Conservation (phyloP, 306 rosid genomes). For the Neltuma alba region DNA sequence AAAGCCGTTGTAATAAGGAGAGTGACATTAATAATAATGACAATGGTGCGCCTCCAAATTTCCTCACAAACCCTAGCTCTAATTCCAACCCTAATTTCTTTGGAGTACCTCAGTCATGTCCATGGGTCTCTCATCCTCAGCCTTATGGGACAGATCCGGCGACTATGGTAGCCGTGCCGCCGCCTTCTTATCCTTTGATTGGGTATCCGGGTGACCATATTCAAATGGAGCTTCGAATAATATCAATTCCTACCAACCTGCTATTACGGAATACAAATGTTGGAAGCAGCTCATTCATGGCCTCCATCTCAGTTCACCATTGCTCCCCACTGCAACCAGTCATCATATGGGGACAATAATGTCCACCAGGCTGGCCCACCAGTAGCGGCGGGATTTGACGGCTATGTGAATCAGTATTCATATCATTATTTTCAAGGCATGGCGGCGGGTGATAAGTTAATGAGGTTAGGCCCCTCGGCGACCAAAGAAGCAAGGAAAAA, state of each 20-base stretch:
- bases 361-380: conserved; percentile 22
- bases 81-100: conserved; percentile 33
- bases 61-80: conserved; percentile 35
- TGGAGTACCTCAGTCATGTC: conserved; percentile 11
- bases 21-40: background rate
- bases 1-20: conserved; percentile 42
- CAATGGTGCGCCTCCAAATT: conserved; percentile 10
- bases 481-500: conserved; percentile 96
- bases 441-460: conserved; percentile 46
- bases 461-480: conserved; percentile 76
- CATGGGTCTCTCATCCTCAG: conserved; percentile 47
- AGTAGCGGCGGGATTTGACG: conserved; percentile 34
- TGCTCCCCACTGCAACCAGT: conserved; percentile 52
- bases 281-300: conserved; percentile 69
- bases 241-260: conserved; percentile 35
- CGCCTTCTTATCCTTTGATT: conserved; percentile 38
- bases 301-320: conserved; percentile 51
- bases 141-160: conserved; percentile 42
- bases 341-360: conserved; percentile 54
- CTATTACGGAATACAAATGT: conserved; percentile 50
- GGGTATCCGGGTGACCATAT: conserved; percentile 59
- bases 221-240: conserved; percentile 35
- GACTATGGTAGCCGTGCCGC: conserved; percentile 29
- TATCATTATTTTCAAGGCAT: conserved; percentile 55
- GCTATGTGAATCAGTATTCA: conserved; percentile 55